phyloP scores from a whole-genome alignment of 192 early-diverging fungal species.

The Geosiphon pyriformis region DNA sequence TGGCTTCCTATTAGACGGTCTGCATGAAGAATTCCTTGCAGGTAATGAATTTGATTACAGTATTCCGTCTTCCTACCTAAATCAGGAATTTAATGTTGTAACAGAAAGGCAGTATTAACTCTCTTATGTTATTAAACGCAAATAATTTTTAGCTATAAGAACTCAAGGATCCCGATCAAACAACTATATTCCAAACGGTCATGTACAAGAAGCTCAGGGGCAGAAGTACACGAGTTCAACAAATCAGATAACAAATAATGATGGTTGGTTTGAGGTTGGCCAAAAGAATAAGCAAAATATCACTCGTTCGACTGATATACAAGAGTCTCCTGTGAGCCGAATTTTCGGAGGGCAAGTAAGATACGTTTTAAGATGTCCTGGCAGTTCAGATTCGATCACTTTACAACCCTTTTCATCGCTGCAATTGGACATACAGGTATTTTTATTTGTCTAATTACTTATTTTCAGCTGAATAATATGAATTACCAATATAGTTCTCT shows the following conservation, averaged over 20 bases:
- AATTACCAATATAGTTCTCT: constrained; percentile 2
- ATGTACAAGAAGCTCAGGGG: too few species aligned
- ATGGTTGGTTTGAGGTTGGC: constrained; percentile 89
- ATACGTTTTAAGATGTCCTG: constrained; percentile 67
- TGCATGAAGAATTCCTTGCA: constrained; percentile 83
- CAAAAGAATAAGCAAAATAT: constrained; percentile 68
- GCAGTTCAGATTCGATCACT: constrained; percentile 73
- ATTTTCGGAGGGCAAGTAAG: constrained; percentile 84
- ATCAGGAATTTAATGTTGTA: too few species aligned
- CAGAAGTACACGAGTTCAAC: too few species aligned
- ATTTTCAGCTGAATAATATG: not conserved
- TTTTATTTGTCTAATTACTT: not conserved
- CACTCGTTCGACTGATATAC: constrained; percentile 56
- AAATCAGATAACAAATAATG: too few species aligned
- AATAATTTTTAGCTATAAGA: too few species aligned
- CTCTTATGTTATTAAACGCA: too few species aligned
- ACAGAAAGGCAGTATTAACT: too few species aligned
- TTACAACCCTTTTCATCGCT: constrained; percentile 85
- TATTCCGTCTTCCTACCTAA: too few species aligned
- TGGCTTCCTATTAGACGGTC: constrained; percentile 85
- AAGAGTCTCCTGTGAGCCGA: constrained; percentile 71
- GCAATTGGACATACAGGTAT: constrained; percentile 76
- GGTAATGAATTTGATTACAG: too few species aligned
- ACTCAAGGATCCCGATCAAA: too few species aligned
- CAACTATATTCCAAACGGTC: too few species aligned